Base-by-base conservation (phyloP, 352 stramenopile genomes). In the Pilasporangium apinafurcum region DNA sequence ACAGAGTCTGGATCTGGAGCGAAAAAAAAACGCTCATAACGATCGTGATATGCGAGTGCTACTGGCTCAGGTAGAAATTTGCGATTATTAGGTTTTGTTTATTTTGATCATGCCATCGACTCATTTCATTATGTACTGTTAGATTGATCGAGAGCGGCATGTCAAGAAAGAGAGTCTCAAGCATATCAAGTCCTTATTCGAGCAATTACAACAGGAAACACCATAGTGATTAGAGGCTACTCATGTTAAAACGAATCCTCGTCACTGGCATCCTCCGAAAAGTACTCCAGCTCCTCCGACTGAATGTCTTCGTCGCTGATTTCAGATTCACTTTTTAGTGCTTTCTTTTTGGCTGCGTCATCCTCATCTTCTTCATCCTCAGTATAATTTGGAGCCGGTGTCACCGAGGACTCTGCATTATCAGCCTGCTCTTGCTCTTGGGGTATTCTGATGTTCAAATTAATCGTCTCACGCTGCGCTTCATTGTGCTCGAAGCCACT, bases 211-310 rank as follows among this genome's bases (percentile, higher is more conserved):
- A 43, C 62, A 72, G 46, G 69, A 79, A 37, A 51, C 50, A 0
- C 52, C 70, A 8, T 82, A 59, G 59, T 18, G 3, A 31, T 14
- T 17, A 33, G 17, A 18, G 17, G 12, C 12, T 27, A 20, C 12
- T 16, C 26, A 29, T 44, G 4, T 62, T 77, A 92, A 48, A 92
- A 92, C 4, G 76, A 89, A 44, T 91, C 81, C 36, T 91, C 78
- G 20, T 89, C 76, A 37, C 78, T 87, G 0, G 47, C 75, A 37
- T 92, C 73, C 42, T 89, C 78, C 26, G 80, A 89, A 49, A 92
- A 87, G 37, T 91, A 92, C 42, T 88, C 78, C 9, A 91, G 59
- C 26, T 92, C 81, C 50, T 89, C 80, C 0, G 73, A 86, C 37
- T 82, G 50, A 2, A 86, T 56, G 6, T 86, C 70, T 16, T 92